phyloP scores from a whole-genome alignment of 2,329 filamentous ascomycete species.

The Sporothrix inflata region DNA sequence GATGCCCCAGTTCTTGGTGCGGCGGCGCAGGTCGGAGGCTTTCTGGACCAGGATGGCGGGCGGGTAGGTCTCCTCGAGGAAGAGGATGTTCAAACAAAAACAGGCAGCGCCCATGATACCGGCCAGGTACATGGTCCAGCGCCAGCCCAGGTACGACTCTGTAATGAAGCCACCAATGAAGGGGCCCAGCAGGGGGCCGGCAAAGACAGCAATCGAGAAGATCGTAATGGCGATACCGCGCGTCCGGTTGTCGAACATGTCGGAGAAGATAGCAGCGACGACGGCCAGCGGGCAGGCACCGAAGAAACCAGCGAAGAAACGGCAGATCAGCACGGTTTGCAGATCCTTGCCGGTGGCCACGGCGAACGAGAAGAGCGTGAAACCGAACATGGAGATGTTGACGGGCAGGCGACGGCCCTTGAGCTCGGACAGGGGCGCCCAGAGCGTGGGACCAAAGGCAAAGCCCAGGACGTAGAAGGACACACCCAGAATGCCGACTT shows the following conservation, averaged over 20 bases:
- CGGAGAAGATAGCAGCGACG: slow-evolving; percentile 71
- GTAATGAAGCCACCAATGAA: slow-evolving; percentile 71
- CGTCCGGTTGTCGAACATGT: slow-evolving; percentile 69
- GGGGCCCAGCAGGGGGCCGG: slow-evolving; percentile 68
- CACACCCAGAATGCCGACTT: slow-evolving; percentile 67
- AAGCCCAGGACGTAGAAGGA: slow-evolving; percentile 74
- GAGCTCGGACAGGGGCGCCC: slow-evolving; percentile 74
- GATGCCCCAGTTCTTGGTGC: slow-evolving; percentile 70
- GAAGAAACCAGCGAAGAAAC: slow-evolving; percentile 75
- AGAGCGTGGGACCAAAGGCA: slow-evolving; percentile 71
- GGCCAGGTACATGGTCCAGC: slow-evolving; percentile 70
- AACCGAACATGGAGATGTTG: slow-evolving; percentile 66
- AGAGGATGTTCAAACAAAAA: slow-evolving; percentile 62
- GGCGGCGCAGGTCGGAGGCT: slow-evolving; percentile 63
- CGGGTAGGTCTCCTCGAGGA: slow-evolving; percentile 71
- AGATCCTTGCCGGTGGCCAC: slow-evolving; percentile 69
- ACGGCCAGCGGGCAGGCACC: slow-evolving; percentile 70
- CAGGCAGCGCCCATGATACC: slow-evolving; percentile 66
- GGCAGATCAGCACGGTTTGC: slow-evolving; percentile 69
- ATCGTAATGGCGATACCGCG: slow-evolving; percentile 62
- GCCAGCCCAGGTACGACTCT: slow-evolving; percentile 67
- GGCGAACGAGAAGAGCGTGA: slow-evolving; percentile 69
- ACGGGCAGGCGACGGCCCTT: slow-evolving; percentile 67
- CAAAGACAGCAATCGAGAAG: slow-evolving; percentile 66
- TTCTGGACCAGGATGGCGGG: slow-evolving; percentile 66